phyloP scores from a whole-genome alignment of 2,329 filamentous ascomycete genomes.

The Cryphonectria parasitica region DNA sequence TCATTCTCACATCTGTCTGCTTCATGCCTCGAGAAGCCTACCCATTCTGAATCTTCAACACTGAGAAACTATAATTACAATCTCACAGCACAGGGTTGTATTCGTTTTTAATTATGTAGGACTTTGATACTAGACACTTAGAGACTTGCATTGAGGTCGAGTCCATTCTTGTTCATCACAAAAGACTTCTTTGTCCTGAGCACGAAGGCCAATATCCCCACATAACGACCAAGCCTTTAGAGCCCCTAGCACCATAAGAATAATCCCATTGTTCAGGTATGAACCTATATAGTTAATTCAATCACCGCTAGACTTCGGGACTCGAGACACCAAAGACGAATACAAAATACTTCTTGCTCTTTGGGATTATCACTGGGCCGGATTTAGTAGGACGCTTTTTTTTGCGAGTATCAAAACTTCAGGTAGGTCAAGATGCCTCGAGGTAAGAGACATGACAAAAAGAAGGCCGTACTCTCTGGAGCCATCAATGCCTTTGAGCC shows the following conservation, averaged over 20 bases:
- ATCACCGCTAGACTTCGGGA: too few relatives aligned
- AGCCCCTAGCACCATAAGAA: background rate
- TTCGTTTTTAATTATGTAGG: too few relatives aligned
- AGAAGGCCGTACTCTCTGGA: background rate
- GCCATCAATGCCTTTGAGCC: background rate
- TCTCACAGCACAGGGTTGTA: too few relatives aligned
- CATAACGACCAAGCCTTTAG: background rate
- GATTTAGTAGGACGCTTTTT: background rate
- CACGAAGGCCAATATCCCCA: background rate
- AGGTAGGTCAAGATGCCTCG: background rate
- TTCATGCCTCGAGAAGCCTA: too few relatives aligned
- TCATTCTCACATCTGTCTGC: too few relatives aligned
- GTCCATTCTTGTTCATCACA: background rate
- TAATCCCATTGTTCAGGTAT: background rate
- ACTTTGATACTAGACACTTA: background rate
- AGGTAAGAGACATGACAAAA: background rate
- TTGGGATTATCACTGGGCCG: background rate
- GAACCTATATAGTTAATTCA: background rate
- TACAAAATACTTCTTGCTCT: background rate
- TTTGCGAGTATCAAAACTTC: background rate
- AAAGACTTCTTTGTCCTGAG: background rate
- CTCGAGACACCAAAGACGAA: background rate
- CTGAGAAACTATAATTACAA: background rate
- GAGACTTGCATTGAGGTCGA: background rate
- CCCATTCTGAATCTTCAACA: background rate